A percentile compares a stretch with the other conserved stretches of the same genome.
Conservation (phyloP, 176 grass and related monocot genomes). For the Eragrostis nindensis region DNA sequence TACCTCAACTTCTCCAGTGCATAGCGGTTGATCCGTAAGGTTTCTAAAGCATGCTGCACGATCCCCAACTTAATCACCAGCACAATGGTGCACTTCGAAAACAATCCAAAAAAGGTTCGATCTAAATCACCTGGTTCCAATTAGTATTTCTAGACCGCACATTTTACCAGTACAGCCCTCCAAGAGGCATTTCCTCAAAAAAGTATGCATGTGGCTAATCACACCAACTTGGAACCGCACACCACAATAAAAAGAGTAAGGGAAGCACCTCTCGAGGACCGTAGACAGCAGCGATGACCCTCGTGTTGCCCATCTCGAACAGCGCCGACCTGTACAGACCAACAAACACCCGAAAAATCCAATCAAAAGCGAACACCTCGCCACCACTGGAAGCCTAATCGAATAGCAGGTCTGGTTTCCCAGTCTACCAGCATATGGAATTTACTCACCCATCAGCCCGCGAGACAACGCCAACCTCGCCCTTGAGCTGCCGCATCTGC, state of each 20-base stretch:
- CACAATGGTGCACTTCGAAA: too few species aligned
- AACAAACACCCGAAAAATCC: too few species aligned
- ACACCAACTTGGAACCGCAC: neutral
- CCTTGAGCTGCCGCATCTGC: conserved; percentile 93
- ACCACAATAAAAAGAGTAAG: neutral
- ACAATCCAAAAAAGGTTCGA: neutral
- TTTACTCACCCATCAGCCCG: conserved; percentile 66
- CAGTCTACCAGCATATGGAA: neutral
- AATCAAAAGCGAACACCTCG: conserved; percentile 11
- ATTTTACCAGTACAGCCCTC: neutral
- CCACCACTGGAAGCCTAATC: neutral
- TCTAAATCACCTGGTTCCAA: neutral
- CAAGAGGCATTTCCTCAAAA: conserved; percentile 24
- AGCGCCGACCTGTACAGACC: conserved; percentile 66
- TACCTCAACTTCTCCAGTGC: too few species aligned
- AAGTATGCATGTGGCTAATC: neutral
- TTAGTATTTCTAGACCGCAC: neutral
- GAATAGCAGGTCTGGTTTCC: neutral
- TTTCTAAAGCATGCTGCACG: too few species aligned
- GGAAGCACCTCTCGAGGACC: conserved; percentile 78
- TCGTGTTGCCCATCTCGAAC: conserved; percentile 98
- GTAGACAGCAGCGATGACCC: conserved; percentile 86
- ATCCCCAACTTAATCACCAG: too few species aligned
- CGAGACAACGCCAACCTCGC: conserved; percentile 74
- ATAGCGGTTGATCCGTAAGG: too few species aligned